Percentiles rank a stretch among this genome's conserved stretches.
phyloP scores from a whole-genome alignment of 306 rosid species.

The Crataegus laevigata region DNA sequence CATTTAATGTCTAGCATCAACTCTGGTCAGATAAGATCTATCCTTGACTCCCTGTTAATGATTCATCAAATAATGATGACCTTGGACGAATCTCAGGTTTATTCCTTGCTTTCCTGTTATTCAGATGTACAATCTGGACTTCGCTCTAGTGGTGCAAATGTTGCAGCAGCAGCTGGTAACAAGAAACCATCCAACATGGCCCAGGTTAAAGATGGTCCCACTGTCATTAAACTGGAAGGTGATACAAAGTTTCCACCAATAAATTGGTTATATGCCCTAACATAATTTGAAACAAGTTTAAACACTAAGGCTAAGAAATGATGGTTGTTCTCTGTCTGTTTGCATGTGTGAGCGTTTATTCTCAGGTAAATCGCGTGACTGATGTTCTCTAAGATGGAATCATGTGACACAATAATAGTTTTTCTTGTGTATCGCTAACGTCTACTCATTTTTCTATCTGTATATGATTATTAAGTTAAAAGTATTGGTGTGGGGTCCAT shows the following conservation, averaged over 20 bases:
- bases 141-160: constrained; percentile 26
- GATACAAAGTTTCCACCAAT: constrained; percentile 9
- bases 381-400: neutral
- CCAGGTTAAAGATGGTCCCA: constrained; percentile 59
- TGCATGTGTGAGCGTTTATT: neutral
- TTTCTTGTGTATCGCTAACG: neutral
- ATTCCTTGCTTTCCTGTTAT: constrained; percentile 20
- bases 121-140: constrained; percentile 53
- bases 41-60: neutral
- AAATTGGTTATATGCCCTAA: neutral
- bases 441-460: neutral
- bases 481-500: neutral
- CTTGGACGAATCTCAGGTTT: constrained; percentile 14
- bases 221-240: constrained; percentile 75
- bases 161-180: constrained; percentile 41
- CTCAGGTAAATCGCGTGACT: neutral
- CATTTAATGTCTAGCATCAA: constrained; percentile 57
- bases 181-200: constrained; percentile 54
- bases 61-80: neutral
- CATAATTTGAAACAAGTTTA: neutral
- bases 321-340: neutral
- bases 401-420: neutral
- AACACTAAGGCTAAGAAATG: neutral
- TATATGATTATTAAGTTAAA: neutral
- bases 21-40: constrained; percentile 44